phyloP scores from a whole-genome alignment of 371 early-diverging fungal genomes.

The Mortierella sp. region DNA sequence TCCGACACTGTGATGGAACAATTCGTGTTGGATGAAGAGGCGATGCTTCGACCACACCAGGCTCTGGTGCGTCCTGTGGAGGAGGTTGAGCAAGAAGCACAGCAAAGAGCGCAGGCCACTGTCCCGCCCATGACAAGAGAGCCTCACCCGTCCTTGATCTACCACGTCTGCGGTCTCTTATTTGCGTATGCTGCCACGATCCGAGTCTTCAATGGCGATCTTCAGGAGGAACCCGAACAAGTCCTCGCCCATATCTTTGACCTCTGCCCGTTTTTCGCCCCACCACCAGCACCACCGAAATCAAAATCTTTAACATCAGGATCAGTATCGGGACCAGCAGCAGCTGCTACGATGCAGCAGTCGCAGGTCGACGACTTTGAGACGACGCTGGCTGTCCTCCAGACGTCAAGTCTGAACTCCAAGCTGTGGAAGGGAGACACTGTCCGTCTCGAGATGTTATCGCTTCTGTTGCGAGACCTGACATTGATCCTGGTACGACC shows the following conservation, averaged over 20 bases:
- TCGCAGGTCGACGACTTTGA: slow-evolving; percentile 49
- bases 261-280: slow-evolving; percentile 47
- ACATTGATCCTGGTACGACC: slow-evolving; percentile 36
- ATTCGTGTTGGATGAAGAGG: slow-evolving; percentile 44
- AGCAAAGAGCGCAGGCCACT: not conserved
- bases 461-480: slow-evolving; percentile 36
- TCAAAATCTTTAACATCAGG: not conserved
- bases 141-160: slow-evolving; percentile 51
- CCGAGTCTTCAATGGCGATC: slow-evolving; percentile 47
- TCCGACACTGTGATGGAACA: slow-evolving; percentile 19
- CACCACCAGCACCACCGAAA: slow-evolving; percentile 14
- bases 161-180: slow-evolving; percentile 36
- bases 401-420: slow-evolving; percentile 34
- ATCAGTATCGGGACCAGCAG: not conserved
- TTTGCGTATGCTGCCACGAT: slow-evolving; percentile 47
- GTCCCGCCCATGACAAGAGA: slow-evolving; percentile 23
- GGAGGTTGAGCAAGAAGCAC: slow-evolving; percentile 12
- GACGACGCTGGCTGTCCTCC: slow-evolving; percentile 48
- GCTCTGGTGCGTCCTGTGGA: slow-evolving; percentile 33
- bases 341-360: not conserved
- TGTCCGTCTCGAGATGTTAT: slow-evolving; percentile 40
- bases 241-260: slow-evolving; percentile 37
- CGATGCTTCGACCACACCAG: slow-evolving; percentile 33
- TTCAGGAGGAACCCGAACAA: slow-evolving; percentile 42
- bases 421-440: slow-evolving; percentile 56